Evolutionary conservation across 805 yeast species (phyloP).

Genomic region (Saccharomycopsis babjevae): DNA sequence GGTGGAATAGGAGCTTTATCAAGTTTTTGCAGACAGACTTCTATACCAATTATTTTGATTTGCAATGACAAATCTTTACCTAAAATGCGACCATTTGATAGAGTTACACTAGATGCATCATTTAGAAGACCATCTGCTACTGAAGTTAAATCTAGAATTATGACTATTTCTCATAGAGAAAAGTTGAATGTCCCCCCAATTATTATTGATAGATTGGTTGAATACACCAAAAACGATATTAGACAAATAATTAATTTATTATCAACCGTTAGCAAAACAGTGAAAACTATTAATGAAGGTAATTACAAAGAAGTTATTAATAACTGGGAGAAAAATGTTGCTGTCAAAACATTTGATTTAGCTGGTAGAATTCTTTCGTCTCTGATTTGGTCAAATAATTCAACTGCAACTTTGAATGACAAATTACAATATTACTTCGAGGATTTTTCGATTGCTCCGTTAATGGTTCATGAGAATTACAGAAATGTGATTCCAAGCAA

Average conservation of each 20-base stretch:
- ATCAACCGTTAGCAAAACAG: constrained; percentile 74
- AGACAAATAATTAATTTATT: constrained; percentile 87
- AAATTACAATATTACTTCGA: constrained; percentile 84
- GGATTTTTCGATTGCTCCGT: constrained; percentile 88
- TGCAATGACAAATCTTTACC: constrained; percentile 91
- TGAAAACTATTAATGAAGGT: constrained; percentile 49
- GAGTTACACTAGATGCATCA: constrained; percentile 65
- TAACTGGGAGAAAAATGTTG: constrained; percentile 84
- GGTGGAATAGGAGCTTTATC: constrained; percentile 97
- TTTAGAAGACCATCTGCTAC: constrained; percentile 83
- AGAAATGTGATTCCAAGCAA: constrained; percentile 50
- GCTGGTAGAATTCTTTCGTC: constrained; percentile 57
- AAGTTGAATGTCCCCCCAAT: constrained; percentile 69
- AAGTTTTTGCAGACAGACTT: constrained; percentile 71
- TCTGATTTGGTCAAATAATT: constrained; percentile 42
- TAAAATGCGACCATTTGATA: constrained; percentile 92
- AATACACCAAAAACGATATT: constrained; percentile 81
- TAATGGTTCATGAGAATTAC: constrained; percentile 95
- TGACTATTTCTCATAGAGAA: constrained; percentile 87
- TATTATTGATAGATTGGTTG: constrained; percentile 73
- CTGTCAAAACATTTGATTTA: constrained; percentile 87
- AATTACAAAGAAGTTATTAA: constrained; percentile 52
- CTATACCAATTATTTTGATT: constrained; percentile 83
- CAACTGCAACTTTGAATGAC: constrained; percentile 56
- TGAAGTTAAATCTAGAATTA: constrained; percentile 70